Base-by-base conservation (phyloP, 805 yeast genomes). In the Saturnispora hagleri region DNA sequence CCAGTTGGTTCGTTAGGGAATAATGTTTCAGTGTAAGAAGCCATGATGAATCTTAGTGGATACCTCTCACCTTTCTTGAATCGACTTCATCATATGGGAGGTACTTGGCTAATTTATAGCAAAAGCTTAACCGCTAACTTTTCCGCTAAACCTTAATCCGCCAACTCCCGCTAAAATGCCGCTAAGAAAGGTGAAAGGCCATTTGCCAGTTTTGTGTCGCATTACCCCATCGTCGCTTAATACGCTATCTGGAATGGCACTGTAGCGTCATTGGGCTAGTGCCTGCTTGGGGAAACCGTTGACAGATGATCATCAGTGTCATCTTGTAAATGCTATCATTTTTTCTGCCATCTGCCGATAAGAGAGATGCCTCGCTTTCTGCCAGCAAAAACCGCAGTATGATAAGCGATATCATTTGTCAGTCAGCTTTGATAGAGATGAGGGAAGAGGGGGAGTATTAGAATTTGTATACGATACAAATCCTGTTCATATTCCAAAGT, bases 1-100 rank as follows among this genome's bases (percentile, higher is more conserved):
- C 69, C 76, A 34, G 73, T 57, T 57, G 97, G 97, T 73, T 90
- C 98, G 55, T 73, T 63, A 57, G 95, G 95, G 73, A 85, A 89
- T 69, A 81, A 80, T 52, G 68, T 64, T 40, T 73, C 77, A 55
- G 79, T 69, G 59, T 76, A 69, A 34, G 82, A 76, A 59, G 61
- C 55, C 51, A 18, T 36, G 13, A 18, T 31, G 34, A 31, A 5
- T 38, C 22, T 38, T 17, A 18, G 8, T 18, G 15, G 9, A 7
- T 38, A 10, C 26, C 9, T 18, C 9, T 17, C 28, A 2, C 7
- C 8, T 10, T 13, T 5, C 4, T 9, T 18, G 26, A 8, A 17
- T 18, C 12, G 9, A 18, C 3, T 4, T 22, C 31, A 24, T 5
- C 10, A 13, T 13, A 5, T 22, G 44, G 13, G 44, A 24, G 28